These are phyloP conservation scores for Globisporangium perplexum DNA, from an alignment of 352 stramenopile genomes.

Conservation along the genomic window DNA sequence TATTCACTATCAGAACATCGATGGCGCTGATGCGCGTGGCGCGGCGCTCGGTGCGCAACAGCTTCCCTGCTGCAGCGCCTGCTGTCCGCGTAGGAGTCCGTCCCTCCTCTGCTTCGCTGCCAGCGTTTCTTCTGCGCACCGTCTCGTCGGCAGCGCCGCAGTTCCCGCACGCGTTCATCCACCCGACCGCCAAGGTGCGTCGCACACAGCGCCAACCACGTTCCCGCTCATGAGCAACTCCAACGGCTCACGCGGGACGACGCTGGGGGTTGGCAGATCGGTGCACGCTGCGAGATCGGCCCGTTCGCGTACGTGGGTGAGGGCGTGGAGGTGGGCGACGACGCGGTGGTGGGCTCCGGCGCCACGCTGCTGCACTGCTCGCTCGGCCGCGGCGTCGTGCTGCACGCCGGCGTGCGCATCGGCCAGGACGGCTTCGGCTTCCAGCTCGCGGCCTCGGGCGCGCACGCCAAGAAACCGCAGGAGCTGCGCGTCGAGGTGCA, in stretches of 20 bases:
- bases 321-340: constrained; percentile 51
- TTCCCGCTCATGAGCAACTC: background rate
- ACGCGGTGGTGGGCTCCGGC: constrained; percentile 37
- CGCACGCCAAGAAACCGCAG: constrained; percentile 81
- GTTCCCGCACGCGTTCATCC: constrained; percentile 27
- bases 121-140: background rate
- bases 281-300: constrained; percentile 45
- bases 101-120: background rate
- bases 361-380: constrained; percentile 66
- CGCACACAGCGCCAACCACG: no score
- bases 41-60: background rate
- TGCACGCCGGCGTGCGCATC: constrained; percentile 68
- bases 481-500: constrained; percentile 70
- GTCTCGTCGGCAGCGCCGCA: background rate
- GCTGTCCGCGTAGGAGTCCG: background rate
- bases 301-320: constrained; percentile 50
- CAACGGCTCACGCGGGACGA: background rate
- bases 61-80: no score
- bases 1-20: background rate
- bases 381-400: constrained; percentile 52
- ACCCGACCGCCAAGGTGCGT: constrained; percentile 45
- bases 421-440: constrained; percentile 86
- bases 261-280: constrained; percentile 35
- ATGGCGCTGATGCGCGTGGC: background rate
- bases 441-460: constrained; percentile 39